These are phyloP conservation scores for Babesia bovis DNA, from an alignment of 169 alveolate species.

Conservation along the genomic window DNA sequence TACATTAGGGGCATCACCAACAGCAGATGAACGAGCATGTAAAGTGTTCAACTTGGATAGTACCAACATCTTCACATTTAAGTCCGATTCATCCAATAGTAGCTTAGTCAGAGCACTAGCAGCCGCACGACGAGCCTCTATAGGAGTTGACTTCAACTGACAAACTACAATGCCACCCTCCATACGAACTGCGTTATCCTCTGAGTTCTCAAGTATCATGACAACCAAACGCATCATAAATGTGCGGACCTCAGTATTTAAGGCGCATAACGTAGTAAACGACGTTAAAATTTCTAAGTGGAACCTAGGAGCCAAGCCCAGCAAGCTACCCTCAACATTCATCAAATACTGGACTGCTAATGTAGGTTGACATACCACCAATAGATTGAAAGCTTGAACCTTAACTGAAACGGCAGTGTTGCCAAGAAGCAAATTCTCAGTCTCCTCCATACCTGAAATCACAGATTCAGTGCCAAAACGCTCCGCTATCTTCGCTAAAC, in stretches of 20 bases:
- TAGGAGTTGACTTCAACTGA: constrained; percentile 41
- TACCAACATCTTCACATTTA: constrained; percentile 86
- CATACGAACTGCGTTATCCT: constrained; percentile 39
- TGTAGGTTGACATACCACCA: constrained; percentile 83
- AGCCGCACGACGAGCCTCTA: constrained; percentile 79
- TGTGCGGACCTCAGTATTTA: constrained; percentile 5
- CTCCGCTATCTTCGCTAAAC: constrained; percentile 85
- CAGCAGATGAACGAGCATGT: constrained; percentile 55
- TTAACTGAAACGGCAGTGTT: constrained; percentile 90
- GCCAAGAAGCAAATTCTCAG: constrained; percentile 74
- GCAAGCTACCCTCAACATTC: constrained; percentile 63
- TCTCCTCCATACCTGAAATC: constrained; percentile 79
- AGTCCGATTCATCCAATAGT: constrained; percentile 87
- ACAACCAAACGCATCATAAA: constrained; percentile 58
- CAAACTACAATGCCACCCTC: constrained; percentile 31
- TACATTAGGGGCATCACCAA: constrained; percentile 77
- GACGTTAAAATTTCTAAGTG: constrained; percentile 44
- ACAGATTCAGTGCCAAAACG: constrained; percentile 89
- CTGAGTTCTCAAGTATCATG: constrained; percentile 52
- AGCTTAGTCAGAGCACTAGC: constrained; percentile 86
- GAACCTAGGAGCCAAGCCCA: constrained; percentile 66
- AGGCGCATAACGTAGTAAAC: constrained; percentile 10
- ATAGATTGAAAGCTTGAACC: constrained; percentile 88
- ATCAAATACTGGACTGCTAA: constrained; percentile 86
- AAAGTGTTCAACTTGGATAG: constrained; percentile 59